These are phyloP conservation scores for Agaricales sp. DNA, from an alignment of 1,284 basidiomycete species.

Conservation along the genomic window DNA sequence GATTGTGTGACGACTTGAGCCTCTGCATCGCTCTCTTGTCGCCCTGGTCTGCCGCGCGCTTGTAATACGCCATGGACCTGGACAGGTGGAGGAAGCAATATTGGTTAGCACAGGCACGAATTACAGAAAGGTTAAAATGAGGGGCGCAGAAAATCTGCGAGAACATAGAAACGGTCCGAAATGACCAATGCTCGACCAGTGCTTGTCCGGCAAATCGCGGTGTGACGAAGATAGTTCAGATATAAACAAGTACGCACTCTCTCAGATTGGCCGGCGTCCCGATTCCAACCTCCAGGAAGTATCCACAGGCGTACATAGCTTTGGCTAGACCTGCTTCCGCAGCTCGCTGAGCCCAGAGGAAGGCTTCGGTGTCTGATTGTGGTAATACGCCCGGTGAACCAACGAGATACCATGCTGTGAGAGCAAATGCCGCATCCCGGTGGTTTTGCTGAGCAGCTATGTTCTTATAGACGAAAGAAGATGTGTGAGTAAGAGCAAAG, in stretches of 20 bases:
- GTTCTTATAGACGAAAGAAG: conserved; percentile 58
- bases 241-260: conserved; percentile 41
- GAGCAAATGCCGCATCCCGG: conserved; percentile 93
- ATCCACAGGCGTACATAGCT: conserved; percentile 95
- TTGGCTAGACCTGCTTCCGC: conserved; percentile 85
- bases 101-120: conserved; percentile 7
- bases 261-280: conserved; percentile 61
- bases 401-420: conserved; percentile 98
- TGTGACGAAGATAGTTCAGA: not conserved
- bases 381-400: conserved; percentile 96
- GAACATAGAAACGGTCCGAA: conserved; percentile 3
- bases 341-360: conserved; percentile 87
- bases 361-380: conserved; percentile 97
- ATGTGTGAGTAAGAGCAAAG: conserved; percentile 7
- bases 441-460: conserved; percentile 97
- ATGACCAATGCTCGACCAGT: no score
- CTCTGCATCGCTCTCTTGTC: conserved; percentile 91
- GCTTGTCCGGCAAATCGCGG: no score
- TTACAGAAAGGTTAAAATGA: not conserved
- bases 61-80: conserved; percentile 79
- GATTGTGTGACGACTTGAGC: conserved; percentile 54
- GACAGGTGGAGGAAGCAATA: conserved; percentile 6
- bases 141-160: conserved; percentile 4
- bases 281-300: conserved; percentile 93
- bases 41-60: conserved; percentile 84